Evolutionary conservation across 768 basidiomycete species (phyloP), one percentile per base, ranked within the genome.

Genomic region (Mycena pura): DNA sequence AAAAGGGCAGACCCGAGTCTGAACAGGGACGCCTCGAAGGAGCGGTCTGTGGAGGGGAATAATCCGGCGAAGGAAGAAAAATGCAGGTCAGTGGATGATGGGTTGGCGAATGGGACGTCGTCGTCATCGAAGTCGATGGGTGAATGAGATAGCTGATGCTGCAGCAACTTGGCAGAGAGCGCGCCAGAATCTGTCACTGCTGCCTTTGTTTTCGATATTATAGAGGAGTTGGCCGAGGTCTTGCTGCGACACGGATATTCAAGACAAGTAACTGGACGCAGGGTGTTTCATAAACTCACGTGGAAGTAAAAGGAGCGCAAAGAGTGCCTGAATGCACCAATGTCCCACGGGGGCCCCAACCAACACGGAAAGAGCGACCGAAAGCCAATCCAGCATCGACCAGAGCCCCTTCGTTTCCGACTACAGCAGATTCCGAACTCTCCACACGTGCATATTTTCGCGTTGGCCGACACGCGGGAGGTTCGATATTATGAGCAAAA

Each of bases 1-100:
- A 98, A 99, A 1, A 99, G 79, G 1, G 93, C 92, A 19, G 84
- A 84, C 3, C 93, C 95, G 1, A 99, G 86, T n/a, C 91, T 88
- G 79, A 95, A 98, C 34, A 98, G 73, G 8, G 82, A 82, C 1
- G 94, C 91, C 68, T 94, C 90, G 64, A 85, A 85, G 0, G 90
- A 86, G 7, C 80, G 78, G 66, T 96, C 92, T 22, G 86, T 85
- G 6, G 85, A 74, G 6, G 88, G 82, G 73, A 94, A 93, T 21
- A 93, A 77, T 9, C 84, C 75, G 5, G 84, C 80, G 69, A 96
- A 95, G 6, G 93, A 90, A 5, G 85, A 81, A 73, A 99, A 99
- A 36, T 86, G 82, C 21, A 97, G 84, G 14, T 81, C 71, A 10
- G 80, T 69, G 8, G 77, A 66, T 13, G 85, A 84, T 0, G 90